Conservation (phyloP, 2,329 filamentous ascomycete species). For the Fusarium protoensiforme region DNA sequence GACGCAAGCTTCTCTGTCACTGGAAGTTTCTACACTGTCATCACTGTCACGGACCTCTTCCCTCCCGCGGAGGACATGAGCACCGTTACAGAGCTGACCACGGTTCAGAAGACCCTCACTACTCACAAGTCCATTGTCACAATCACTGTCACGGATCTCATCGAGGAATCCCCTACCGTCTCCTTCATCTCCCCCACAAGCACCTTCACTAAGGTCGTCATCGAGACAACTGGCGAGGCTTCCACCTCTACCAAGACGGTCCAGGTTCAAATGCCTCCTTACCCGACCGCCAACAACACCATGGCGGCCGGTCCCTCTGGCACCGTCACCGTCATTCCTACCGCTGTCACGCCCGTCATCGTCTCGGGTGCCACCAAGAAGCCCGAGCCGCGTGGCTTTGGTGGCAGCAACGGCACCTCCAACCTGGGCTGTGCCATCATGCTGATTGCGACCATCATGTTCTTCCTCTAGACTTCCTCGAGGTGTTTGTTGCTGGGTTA, state of each 20-base stretch:
- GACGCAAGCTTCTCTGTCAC: constrained; percentile 34
- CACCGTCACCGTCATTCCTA: constrained; percentile 37
- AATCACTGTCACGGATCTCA: constrained; percentile 39
- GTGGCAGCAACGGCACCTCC: constrained; percentile 44
- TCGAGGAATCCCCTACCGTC: constrained; percentile 25
- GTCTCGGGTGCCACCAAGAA: constrained; percentile 49
- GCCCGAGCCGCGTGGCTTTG: constrained; percentile 45
- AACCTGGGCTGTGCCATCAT: constrained; percentile 51
- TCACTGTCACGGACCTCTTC: constrained; percentile 48
- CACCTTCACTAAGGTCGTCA: constrained; percentile 47
- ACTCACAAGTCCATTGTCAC: constrained; percentile 36
- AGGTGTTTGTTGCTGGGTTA: neutral
- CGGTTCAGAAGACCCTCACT: constrained; percentile 41
- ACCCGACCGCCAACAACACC: constrained; percentile 47
- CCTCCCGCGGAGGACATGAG: constrained; percentile 26
- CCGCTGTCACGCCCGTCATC: constrained; percentile 41
- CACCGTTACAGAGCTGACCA: constrained; percentile 42
- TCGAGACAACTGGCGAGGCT: constrained; percentile 44
- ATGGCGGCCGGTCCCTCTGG: constrained; percentile 36
- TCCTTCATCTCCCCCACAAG: constrained; percentile 31
- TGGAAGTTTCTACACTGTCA: constrained; percentile 33
- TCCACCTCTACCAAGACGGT: constrained; percentile 48
- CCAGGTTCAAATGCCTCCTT: constrained; percentile 41
- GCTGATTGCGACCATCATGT: constrained; percentile 49
- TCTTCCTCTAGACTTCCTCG: constrained; percentile 45